Evolutionary conservation across 2,329 filamentous ascomycete species (phyloP), one percentile per base, ranked within the genome.

Genomic region (Periconia sp.): DNA sequence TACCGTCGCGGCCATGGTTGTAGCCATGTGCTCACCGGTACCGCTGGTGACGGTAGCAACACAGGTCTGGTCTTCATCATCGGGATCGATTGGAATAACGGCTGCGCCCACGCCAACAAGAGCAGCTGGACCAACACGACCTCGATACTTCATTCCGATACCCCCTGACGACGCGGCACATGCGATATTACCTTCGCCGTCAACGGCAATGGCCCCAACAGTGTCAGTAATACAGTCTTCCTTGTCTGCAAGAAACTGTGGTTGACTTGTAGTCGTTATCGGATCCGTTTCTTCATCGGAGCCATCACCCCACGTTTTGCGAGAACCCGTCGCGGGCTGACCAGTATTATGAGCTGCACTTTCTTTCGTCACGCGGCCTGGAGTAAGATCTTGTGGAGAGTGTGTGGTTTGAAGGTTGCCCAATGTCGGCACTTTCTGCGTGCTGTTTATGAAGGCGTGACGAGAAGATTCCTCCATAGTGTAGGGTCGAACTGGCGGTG

Each of bases 1-100:
- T 51, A 88, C 87, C 54, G 88, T 87, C 7, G 94, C 92, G 11
- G 94, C 93, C 82, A 95, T 88, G 0, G 92, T 95, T 0, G 93
- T 97, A 35, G 92, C 90, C 89, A 99, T 99, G 71, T 99, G 94
- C 75, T 99, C 94, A 45, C 94, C 94, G 2, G 94, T 99, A 27
- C 94, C 94, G 69, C 91, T 96, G 40, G 92, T 95, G 19, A 97
- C 91, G 23, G 88, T 86, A 30, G 91, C 93, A 27, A 96, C 91
- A 44, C 83, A 85, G 8, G 85, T 82, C 44, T 81, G 78, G 2
- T 90, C 85, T 7, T 83, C 78, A 66, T 97, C 92, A 30, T 84
- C 81, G 1, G 83, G 78, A 57, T 92, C 85, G 23, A 81, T 79
- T 1, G 93, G 93, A n/a, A 97, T 84, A 27, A 99, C 88, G 35